phyloP scores from a whole-genome alignment of 2,329 filamentous ascomycete genomes.

The Mariannaea elegans region DNA sequence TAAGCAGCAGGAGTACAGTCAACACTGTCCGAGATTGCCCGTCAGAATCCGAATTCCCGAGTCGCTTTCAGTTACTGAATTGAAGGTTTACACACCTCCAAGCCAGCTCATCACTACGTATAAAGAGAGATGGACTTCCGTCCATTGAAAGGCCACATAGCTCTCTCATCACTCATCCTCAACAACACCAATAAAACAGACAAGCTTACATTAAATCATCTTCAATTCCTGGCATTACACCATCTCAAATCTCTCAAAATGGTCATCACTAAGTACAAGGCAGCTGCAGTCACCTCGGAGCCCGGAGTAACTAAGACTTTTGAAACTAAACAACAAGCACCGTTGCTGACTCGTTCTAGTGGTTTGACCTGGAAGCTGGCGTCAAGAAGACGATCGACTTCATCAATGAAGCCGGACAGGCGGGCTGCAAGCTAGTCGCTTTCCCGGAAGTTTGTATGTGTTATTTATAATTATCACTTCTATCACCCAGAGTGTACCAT shows the following conservation, averaged over 20 bases:
- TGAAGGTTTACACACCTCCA: neutral
- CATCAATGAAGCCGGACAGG: slow-evolving; percentile 62
- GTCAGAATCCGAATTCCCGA: slow-evolving; percentile 1
- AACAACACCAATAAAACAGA: neutral
- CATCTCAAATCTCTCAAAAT: slow-evolving; percentile 3
- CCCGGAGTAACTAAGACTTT: slow-evolving; percentile 4
- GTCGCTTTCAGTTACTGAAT: neutral
- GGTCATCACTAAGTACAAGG: slow-evolving; percentile 20
- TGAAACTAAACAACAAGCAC: neutral
- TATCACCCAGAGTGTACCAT: too few relatives aligned
- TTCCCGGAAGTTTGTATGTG: slow-evolving; percentile 59
- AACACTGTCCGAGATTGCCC: slow-evolving; percentile 1
- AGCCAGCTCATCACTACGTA: neutral
- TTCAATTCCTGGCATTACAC: slow-evolving; percentile 2
- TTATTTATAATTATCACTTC: neutral
- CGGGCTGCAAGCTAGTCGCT: slow-evolving; percentile 62
- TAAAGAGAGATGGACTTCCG: neutral
- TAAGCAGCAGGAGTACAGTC: neutral
- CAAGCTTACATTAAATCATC: neutral
- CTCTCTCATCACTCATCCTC: slow-evolving; percentile 2
- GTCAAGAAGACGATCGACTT: slow-evolving; percentile 66
- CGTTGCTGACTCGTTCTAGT: neutral
- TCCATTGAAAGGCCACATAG: neutral
- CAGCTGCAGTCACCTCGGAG: slow-evolving; percentile 17
- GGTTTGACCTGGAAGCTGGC: slow-evolving; percentile 61